Evolutionary conservation across 2,329 filamentous ascomycete genomes (phyloP), one percentile per base, ranked within the genome.

Genomic region (Knoxdaviesia proteae): DNA sequence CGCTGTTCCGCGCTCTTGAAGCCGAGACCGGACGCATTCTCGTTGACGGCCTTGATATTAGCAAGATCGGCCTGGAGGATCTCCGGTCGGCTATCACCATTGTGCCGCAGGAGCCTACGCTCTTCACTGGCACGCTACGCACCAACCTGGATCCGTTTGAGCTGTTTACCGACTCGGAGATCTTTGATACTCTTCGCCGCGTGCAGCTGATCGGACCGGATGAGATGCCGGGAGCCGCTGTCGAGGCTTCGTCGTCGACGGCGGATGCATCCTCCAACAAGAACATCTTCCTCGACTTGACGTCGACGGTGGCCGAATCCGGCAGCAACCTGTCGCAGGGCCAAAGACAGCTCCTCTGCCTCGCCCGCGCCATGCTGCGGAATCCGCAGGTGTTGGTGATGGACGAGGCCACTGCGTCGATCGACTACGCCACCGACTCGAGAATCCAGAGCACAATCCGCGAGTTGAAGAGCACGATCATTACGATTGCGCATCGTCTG

Each of bases 401-500:
- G 90, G 90, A 98, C 59, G 90, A 98, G 64, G 90, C 90, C 1
- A 98, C 90, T 0, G 90, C 90, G 0, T 93, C 84, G 0, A 96
- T 98, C 54, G 90, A 98, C 61, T 96, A 96, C 60, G 80, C 78
- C 5, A 98, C 90, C 2, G 90, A 98, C 54, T 70, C 79, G 41
- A 94, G 94, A 63, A 96, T 98, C 50, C 90, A 98, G 60, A 84
- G 84, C 52, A 96, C 90, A 0, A 87, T 98, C 47, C 80, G 86
- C n/a, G 82, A 94, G 58, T 71, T 96, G 51, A 80, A 77, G 49
- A 84, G 86, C 57, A 98, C 90, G 0, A 94, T 92, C 46, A 83
- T 96, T 56, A 96, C 90, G 0, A 96, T 98, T 53, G 90, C 90
- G 1, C 90, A 98, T 60, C 76, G 90, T 11, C 67, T 98, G 49